A percentile compares a stretch with the other conserved stretches of the same genome.
These are phyloP conservation scores for Penicillium verhagenii DNA, from an alignment of 495 filamentous ascomycete genomes.

Conservation along the genomic window DNA sequence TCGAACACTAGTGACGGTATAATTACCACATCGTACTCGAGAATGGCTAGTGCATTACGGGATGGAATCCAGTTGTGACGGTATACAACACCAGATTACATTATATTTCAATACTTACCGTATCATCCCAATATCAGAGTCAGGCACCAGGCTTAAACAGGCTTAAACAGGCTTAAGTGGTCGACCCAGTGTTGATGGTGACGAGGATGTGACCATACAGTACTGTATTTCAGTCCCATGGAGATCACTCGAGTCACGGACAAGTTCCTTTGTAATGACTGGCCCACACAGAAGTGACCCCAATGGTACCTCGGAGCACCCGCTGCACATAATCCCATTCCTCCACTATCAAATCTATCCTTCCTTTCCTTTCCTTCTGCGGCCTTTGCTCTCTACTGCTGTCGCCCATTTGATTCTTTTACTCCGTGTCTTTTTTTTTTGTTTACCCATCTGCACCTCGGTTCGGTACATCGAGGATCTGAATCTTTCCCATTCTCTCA, in stretches of 20 bases:
- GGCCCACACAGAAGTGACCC: conserved; percentile 28
- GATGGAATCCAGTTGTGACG: no score
- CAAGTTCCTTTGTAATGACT: conserved; percentile 13
- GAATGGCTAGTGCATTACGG: neutral
- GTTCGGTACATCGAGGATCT: neutral
- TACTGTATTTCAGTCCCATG: conserved; percentile 5
- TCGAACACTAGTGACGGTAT: conserved; percentile 7
- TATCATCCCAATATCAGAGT: neutral
- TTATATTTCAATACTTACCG: neutral
- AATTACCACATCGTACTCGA: conserved; percentile 12
- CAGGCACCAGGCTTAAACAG: neutral
- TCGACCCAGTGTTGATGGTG: neutral
- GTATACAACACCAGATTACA: neutral
- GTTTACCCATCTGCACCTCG: neutral
- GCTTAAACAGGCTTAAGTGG: no score
- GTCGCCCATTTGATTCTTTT: conserved; percentile 5
- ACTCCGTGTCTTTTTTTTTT: neutral
- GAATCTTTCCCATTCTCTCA: conserved; percentile 6
- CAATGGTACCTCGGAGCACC: conserved; percentile 10
- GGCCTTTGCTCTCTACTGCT: conserved; percentile 1
- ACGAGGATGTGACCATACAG: conserved; percentile 4
- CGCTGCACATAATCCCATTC: conserved; percentile 26
- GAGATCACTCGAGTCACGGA: conserved; percentile 10
- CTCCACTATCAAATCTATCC: conserved; percentile 29
- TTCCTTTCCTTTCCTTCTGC: conserved; percentile 5